phyloP scores from a whole-genome alignment of 371 early-diverging fungal genomes.

The Capillidium heterosporum region DNA sequence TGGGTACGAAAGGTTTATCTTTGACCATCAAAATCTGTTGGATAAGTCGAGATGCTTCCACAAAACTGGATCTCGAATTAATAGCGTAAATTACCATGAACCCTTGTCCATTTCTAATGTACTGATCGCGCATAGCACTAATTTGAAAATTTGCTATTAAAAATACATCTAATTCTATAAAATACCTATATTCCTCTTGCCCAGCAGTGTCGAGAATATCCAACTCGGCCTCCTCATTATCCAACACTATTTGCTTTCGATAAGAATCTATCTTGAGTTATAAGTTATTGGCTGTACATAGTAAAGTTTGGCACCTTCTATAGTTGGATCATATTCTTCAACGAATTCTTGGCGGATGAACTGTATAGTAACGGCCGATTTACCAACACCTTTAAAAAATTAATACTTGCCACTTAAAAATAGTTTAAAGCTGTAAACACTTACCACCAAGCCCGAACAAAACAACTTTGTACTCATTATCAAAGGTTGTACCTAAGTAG shows the following conservation, averaged over 20 bases:
- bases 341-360: conserved; percentile 80
- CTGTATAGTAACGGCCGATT: conserved; percentile 83
- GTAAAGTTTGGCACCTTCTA: conserved; percentile 29
- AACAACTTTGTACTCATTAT: neutral
- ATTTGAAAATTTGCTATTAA: neutral
- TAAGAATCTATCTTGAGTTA: conserved; percentile 40
- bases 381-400: conserved; percentile 48
- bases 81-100: conserved; percentile 72
- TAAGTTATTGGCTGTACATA: neutral
- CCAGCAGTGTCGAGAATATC: conserved; percentile 81
- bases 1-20: conserved; percentile 63
- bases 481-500: neutral
- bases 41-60: conserved; percentile 49
- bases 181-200: conserved; percentile 62
- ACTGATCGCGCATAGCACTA: conserved; percentile 79
- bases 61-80: conserved; percentile 57
- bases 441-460: conserved; percentile 2
- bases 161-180: neutral
- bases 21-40: conserved; percentile 68
- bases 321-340: conserved; percentile 80
- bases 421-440: neutral
- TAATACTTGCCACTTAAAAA: neutral
- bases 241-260: conserved; percentile 72
- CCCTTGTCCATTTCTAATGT: conserved; percentile 83
- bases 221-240: conserved; percentile 69